Conservation (phyloP, 31 red algal genomes). For the Asparagopsis taxiformis region DNA sequence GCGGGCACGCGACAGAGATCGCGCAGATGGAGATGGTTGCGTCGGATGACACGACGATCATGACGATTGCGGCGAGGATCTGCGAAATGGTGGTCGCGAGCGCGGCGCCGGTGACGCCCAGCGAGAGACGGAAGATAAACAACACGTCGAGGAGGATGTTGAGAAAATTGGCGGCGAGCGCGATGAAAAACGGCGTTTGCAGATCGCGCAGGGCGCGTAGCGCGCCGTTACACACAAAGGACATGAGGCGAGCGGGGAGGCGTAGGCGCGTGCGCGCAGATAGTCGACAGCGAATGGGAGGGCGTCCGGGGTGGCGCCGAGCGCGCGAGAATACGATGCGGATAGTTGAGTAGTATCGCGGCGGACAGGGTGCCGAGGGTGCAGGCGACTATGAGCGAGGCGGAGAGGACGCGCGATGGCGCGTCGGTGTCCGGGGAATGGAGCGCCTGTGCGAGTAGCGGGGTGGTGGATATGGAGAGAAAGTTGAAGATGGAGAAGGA, state of each 20-base stretch:
- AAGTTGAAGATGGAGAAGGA: too few relatives aligned
- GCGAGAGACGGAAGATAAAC: conserved; percentile 60
- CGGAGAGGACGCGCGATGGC: conserved; percentile 43
- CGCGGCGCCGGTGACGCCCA: conserved; percentile 80
- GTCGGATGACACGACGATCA: conserved; percentile 13
- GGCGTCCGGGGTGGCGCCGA: conserved; percentile 52
- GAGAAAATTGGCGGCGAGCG: conserved; percentile 57
- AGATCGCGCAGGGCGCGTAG: conserved; percentile 75
- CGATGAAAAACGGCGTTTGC: conserved; percentile 61
- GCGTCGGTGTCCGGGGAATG: not conserved
- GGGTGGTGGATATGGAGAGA: conserved; percentile 70
- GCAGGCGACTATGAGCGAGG: conserved; percentile 50
- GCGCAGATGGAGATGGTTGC: conserved; percentile 8
- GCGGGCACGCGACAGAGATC: conserved; percentile 29
- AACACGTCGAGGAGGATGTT: conserved; percentile 85
- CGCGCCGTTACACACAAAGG: conserved; percentile 61
- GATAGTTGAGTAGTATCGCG: conserved; percentile 12
- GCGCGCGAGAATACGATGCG: conserved; percentile 26
- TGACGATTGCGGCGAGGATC: conserved; percentile 26
- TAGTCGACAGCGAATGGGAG: conserved; percentile 67
- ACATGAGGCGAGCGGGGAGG: conserved; percentile 63
- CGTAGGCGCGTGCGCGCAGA: conserved; percentile 61
- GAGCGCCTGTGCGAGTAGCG: conserved; percentile 41
- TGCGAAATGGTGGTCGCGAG: conserved; percentile 80
- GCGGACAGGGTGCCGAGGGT: conserved; percentile 33